Evolutionary conservation across 2,329 filamentous ascomycete genomes (phyloP), one percentile per base, ranked within the genome.

Genomic region (Aspergillus fijiensis): DNA sequence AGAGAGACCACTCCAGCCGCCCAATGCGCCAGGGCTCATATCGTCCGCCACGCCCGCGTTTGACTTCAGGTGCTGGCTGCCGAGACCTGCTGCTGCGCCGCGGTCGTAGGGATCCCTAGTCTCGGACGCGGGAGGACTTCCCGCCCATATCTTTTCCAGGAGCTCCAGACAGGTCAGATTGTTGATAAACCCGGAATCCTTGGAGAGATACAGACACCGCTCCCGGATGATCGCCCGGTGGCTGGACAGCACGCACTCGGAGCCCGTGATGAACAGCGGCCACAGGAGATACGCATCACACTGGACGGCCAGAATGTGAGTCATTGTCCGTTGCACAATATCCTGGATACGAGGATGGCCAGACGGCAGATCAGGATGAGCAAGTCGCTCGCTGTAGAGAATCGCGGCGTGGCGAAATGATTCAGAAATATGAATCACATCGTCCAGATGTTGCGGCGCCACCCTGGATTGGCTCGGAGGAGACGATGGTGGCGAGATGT

Each of bases 141-240:
- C 84, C 12, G 82, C 81, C 93, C 94, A 97, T 16, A 96, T 84
- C 69, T 88, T 87, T 80, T 97, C 93, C 48, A 97, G 78, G 4
- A 96, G 87, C 69, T 95, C 90, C 27, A 97, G 82, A 7, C 90
- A 92, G 6, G 90, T 89, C 47, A 96, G 83, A 73, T 96, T 97
- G 77, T 96, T 97, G 82, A 92, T 91, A 77, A 97, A 97, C 1
- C 93, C 93, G 57, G 90, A 94, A 65, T 94, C 89, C 31, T 87
- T 85, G 82, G 94, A 92, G 65, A 97, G 94, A 71, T 94, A 92
- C 49, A 88, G 83, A 77, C 92, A 96, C 67, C 92, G 89, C 65
- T 86, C 83, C 56, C 92, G 87, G 55, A 97, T 89, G 60, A 93
- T 86, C 59, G 86, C 85, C 64, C 93, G 89, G 70, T 96, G 90